Conservation (phyloP, 1,139 yeast genomes). For the Taphrina sp. region DNA sequence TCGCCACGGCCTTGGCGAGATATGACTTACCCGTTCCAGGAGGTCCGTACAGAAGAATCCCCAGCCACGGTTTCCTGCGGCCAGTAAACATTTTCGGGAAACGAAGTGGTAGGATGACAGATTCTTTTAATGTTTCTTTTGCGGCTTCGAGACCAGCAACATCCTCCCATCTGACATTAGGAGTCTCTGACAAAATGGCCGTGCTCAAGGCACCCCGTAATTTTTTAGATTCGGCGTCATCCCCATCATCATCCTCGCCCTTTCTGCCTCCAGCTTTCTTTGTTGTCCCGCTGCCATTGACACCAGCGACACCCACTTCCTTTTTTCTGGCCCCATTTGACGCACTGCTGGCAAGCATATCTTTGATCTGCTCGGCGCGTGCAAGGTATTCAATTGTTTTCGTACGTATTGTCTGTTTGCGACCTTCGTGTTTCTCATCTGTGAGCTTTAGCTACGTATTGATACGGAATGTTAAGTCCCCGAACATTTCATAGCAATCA, state of each 20-base stretch:
- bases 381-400: constrained; percentile 88
- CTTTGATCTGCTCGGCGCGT: constrained; percentile 91
- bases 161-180: constrained; percentile 92
- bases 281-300: constrained; percentile 72
- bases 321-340: constrained; percentile 45
- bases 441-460: neutral
- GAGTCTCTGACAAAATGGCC: constrained; percentile 86
- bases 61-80: constrained; percentile 87
- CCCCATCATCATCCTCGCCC: constrained; percentile 36
- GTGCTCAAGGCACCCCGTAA: constrained; percentile 75
- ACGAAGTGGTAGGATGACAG: constrained; percentile 90
- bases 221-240: constrained; percentile 79
- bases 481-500: constrained; percentile 82
- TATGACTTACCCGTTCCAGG: constrained; percentile 99
- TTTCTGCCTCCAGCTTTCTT: constrained; percentile 47
- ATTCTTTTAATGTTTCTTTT: constrained; percentile 94
- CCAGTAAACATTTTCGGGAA: constrained; percentile 95
- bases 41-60: constrained; percentile 91
- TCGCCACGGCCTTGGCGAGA: constrained; percentile 96
- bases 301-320: constrained; percentile 49
- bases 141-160: constrained; percentile 95
- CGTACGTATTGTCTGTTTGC: constrained; percentile 82
- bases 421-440: constrained; percentile 83
- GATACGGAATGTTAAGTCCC: constrained; percentile 1
- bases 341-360: constrained; percentile 71